Evolutionary conservation across 139 green algal genomes (phyloP).

Genomic region (Volvox africanus): DNA sequence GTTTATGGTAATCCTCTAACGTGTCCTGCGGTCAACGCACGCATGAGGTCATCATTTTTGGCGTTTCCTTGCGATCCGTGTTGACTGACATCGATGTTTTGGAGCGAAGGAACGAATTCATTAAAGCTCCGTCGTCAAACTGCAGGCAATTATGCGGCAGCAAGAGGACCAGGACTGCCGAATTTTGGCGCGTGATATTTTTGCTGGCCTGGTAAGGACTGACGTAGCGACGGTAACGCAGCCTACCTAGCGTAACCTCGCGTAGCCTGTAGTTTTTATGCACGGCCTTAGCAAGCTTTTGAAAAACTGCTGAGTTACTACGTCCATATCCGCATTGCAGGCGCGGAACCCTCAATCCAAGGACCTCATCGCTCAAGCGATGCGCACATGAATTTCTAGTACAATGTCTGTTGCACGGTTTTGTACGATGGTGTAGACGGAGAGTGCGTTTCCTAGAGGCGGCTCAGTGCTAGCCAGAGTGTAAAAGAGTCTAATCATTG

Average conservation of each 20-base stretch:
- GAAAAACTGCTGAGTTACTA: neutral
- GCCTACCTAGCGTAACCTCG: too few relatives aligned
- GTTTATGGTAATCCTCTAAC: too few relatives aligned
- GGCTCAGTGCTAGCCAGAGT: too few relatives aligned
- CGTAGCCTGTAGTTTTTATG: too few relatives aligned
- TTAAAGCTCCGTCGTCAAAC: neutral
- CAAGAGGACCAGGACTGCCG: conserved; percentile 41
- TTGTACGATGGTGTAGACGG: neutral
- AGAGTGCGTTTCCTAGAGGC: too few relatives aligned
- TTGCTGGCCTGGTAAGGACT: conserved; percentile 31
- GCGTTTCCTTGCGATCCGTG: neutral
- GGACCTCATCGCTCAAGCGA: neutral
- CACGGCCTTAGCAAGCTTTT: too few relatives aligned
- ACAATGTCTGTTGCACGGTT: neutral
- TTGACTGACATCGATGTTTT: too few relatives aligned
- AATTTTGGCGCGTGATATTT: conserved; percentile 27
- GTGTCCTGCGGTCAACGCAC: too few relatives aligned
- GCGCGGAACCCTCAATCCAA: conserved; percentile 8
- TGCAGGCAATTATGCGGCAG: conserved; percentile 38
- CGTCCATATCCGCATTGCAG: neutral
- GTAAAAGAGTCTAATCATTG: too few relatives aligned
- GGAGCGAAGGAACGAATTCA: too few relatives aligned
- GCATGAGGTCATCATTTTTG: too few relatives aligned
- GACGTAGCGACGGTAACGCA: too few relatives aligned
- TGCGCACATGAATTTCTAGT: neutral